A percentile compares a stretch with the other conserved stretches of the same genome.
phyloP scores from a whole-genome alignment of 1,284 basidiomycete genomes.

The Lentinus polychrous region DNA sequence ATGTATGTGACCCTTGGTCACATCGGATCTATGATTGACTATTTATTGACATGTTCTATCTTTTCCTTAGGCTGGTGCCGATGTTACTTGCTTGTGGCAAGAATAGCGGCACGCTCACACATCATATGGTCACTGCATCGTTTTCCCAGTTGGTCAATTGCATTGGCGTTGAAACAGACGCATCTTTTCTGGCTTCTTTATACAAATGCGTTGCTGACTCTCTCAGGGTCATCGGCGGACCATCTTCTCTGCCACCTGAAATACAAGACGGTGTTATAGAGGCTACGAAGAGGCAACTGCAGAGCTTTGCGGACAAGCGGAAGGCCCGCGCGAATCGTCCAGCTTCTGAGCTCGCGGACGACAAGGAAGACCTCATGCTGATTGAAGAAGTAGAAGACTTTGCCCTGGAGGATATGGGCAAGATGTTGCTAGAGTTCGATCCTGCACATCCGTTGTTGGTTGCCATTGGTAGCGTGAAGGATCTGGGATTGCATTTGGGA shows the following conservation, averaged over 20 bases:
- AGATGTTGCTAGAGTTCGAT: conserved; percentile 50
- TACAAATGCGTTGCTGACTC: conserved; percentile 73
- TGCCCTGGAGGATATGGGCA: conserved; percentile 67
- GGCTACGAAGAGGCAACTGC: conserved; percentile 63
- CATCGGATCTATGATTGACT: neutral
- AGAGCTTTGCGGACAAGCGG: conserved; percentile 56
- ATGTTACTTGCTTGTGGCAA: conserved; percentile 70
- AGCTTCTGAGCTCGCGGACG: conserved; percentile 38
- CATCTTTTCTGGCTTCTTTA: conserved; percentile 69
- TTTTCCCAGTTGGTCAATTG: conserved; percentile 63
- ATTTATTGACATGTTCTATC: conserved; percentile 1
- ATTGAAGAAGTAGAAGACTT: conserved; percentile 72
- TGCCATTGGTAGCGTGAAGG: conserved; percentile 62
- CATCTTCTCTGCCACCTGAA: conserved; percentile 41
- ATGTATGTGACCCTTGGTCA: conserved; percentile 39
- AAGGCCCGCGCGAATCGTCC: conserved; percentile 41
- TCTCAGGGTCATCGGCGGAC: conserved; percentile 55
- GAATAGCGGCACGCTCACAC: conserved; percentile 56
- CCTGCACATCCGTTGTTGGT: conserved; percentile 54
- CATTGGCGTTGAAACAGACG: conserved; percentile 60
- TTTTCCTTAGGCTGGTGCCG: conserved; percentile 54
- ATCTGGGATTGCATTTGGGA: conserved; percentile 47
- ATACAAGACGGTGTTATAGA: conserved; percentile 50
- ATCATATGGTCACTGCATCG: conserved; percentile 64
- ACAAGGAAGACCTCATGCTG: conserved; percentile 63